Conservation (phyloP, 768 basidiomycete species). For the Suillus brevipes region DNA sequence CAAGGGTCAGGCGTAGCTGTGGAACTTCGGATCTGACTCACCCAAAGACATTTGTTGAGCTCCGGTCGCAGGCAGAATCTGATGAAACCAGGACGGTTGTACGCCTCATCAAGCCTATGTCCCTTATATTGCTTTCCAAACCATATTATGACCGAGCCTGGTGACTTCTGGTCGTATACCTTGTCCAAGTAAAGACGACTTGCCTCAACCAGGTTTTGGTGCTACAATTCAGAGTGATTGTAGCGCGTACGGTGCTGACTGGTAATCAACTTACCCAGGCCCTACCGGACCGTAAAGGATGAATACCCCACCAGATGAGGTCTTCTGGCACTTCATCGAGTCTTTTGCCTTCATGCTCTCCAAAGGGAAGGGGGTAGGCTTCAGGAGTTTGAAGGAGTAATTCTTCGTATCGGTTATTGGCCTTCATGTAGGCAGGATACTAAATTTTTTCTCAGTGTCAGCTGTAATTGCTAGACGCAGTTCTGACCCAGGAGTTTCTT, state of each 20-base stretch:
- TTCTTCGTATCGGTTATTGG: conserved; percentile 19
- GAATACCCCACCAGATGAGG: conserved; percentile 15
- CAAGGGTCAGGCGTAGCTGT: neutral
- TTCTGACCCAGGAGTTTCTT: conserved; percentile 16
- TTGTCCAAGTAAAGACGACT: conserved; percentile 18
- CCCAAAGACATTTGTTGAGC: neutral
- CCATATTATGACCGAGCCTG: conserved; percentile 24
- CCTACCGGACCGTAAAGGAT: neutral
- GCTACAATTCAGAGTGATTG: conserved; percentile 9
- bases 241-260: no score
- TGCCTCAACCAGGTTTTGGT: conserved; percentile 16
- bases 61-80: conserved; percentile 16
- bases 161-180: conserved; percentile 18
- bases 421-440: conserved; percentile 11
- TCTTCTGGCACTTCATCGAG: conserved; percentile 20
- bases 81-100: conserved; percentile 8
- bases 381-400: conserved; percentile 15
- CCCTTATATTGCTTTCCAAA: conserved; percentile 22
- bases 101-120: conserved; percentile 16
- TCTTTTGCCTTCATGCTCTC: neutral
- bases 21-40: neutral
- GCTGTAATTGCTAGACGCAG: neutral
- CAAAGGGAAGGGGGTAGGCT: conserved; percentile 12
- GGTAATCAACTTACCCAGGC: conserved; percentile 11
- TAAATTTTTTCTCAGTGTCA: conserved; percentile 5